These are phyloP conservation scores for Pestalotiopsis fici DNA, from an alignment of 2,329 filamentous ascomycete genomes.

Conservation along the genomic window DNA sequence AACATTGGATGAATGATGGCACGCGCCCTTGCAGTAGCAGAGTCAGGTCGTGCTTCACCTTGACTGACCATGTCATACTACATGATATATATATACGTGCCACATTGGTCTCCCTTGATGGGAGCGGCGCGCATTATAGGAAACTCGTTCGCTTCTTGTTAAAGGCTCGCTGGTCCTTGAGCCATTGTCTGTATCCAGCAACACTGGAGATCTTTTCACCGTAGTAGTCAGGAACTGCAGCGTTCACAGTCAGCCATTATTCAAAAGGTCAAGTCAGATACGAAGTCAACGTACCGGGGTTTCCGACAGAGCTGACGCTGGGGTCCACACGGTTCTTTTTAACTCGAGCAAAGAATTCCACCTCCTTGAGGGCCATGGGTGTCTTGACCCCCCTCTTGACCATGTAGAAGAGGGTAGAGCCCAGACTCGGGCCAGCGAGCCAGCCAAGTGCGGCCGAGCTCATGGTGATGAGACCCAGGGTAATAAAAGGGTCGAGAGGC, in stretches of 20 bases:
- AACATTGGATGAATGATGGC: too few species aligned
- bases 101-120: background rate
- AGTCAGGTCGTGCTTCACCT: background rate
- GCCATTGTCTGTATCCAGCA: conserved; percentile 86
- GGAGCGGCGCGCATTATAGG: conserved; percentile 40
- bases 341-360: conserved; percentile 88
- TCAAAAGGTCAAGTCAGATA: background rate
- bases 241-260: background rate
- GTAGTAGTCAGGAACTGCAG: conserved; percentile 86
- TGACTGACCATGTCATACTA: background rate
- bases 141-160: conserved; percentile 82
- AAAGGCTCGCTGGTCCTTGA: conserved; percentile 96
- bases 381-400: conserved; percentile 70
- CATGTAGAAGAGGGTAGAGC: conserved; percentile 77
- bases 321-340: conserved; percentile 93
- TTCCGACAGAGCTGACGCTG: conserved; percentile 81
- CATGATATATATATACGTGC: background rate
- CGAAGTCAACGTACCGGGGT: conserved; percentile 62
- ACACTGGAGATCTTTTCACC: conserved; percentile 98
- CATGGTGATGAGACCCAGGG: conserved; percentile 78
- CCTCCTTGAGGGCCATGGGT: conserved; percentile 85
- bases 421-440: conserved; percentile 82
- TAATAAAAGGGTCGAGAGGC: conserved; percentile 85
- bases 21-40: background rate
- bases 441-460: conserved; percentile 81